Conservation (phyloP, 768 basidiomycete genomes). For the Tylopilus sp. region DNA sequence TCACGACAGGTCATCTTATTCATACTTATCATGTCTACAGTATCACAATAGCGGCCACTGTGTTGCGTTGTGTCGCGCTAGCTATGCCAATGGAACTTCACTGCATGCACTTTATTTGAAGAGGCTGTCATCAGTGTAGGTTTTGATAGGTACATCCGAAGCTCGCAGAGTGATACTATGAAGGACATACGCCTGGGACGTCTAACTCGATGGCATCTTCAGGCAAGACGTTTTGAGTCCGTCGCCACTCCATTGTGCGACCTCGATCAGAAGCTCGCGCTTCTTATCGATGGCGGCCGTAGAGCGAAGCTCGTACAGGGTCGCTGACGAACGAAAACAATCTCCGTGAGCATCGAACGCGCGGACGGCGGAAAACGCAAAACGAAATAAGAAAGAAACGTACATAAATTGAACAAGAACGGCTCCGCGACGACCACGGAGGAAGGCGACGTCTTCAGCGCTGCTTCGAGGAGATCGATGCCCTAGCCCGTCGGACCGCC, state of each 20-base stretch:
- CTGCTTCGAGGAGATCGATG: conserved; percentile 64
- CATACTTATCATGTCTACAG: too few species aligned
- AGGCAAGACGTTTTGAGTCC: conserved; percentile 72
- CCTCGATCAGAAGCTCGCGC: conserved; percentile 66
- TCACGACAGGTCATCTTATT: too few species aligned
- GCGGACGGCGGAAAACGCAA: neutral
- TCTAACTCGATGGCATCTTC: conserved; percentile 67
- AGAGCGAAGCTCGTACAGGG: conserved; percentile 79
- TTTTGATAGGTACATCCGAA: neutral
- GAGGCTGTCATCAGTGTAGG: too few species aligned
- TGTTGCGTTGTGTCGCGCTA: conserved; percentile 26
- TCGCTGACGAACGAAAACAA: conserved; percentile 41
- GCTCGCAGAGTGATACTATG: too few species aligned
- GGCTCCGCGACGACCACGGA: conserved; percentile 76
- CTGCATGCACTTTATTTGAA: conserved; percentile 2
- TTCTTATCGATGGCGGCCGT: conserved; percentile 73
- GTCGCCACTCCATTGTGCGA: conserved; percentile 85
- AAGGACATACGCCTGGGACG: neutral
- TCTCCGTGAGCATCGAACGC: neutral
- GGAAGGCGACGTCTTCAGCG: conserved; percentile 61
- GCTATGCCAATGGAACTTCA: conserved; percentile 20
- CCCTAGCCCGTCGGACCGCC: conserved; percentile 39
- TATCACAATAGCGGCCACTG: conserved; percentile 1
- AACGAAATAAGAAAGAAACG: conserved; percentile 32
- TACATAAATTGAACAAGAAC: conserved; percentile 82